Evolutionary conservation across 176 grass and related monocot genomes (phyloP).

Genomic region (Puya raimondii): DNA sequence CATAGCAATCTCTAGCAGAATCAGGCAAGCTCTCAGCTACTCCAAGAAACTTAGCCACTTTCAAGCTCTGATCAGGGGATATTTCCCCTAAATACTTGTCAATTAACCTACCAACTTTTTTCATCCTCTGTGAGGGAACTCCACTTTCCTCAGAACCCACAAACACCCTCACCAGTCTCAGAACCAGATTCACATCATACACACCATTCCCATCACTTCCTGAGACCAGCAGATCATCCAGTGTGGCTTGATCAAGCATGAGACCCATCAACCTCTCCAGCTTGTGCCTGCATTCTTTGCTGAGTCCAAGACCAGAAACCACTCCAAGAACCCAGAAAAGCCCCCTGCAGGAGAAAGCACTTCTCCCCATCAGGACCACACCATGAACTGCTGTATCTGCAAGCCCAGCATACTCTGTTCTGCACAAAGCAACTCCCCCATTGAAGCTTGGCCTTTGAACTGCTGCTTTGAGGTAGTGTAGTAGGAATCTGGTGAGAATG

Average conservation of each 20-base stretch:
- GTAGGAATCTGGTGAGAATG: slow-evolving; percentile 62
- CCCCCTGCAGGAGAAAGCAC: slow-evolving; percentile 73
- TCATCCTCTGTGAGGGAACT: slow-evolving; percentile 45
- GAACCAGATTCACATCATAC: slow-evolving; percentile 86
- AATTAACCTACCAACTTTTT: slow-evolving; percentile 65
- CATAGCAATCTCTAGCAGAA: slow-evolving; percentile 76
- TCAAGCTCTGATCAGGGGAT: slow-evolving; percentile 73
- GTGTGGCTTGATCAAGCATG: slow-evolving; percentile 76
- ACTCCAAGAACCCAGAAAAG: slow-evolving; percentile 68
- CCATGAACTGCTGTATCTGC: slow-evolving; percentile 88
- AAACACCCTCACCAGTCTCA: slow-evolving; percentile 69
- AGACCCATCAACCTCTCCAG: slow-evolving; percentile 73
- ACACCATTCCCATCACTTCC: slow-evolving; percentile 41
- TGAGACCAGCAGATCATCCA: slow-evolving; percentile 77
- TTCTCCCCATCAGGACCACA: slow-evolving; percentile 50
- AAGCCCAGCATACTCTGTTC: slow-evolving; percentile 25
- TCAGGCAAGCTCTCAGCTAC: slow-evolving; percentile 80
- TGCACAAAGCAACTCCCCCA: neutral
- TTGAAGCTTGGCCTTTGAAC: slow-evolving; percentile 16
- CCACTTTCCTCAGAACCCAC: slow-evolving; percentile 39
- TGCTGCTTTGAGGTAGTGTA: slow-evolving; percentile 65
- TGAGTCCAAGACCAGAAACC: slow-evolving; percentile 52
- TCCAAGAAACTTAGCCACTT: slow-evolving; percentile 70
- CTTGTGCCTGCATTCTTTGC: slow-evolving; percentile 59
- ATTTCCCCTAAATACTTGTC: slow-evolving; percentile 94